phyloP scores from a whole-genome alignment of 768 basidiomycete species.

The Mycena floridula region DNA sequence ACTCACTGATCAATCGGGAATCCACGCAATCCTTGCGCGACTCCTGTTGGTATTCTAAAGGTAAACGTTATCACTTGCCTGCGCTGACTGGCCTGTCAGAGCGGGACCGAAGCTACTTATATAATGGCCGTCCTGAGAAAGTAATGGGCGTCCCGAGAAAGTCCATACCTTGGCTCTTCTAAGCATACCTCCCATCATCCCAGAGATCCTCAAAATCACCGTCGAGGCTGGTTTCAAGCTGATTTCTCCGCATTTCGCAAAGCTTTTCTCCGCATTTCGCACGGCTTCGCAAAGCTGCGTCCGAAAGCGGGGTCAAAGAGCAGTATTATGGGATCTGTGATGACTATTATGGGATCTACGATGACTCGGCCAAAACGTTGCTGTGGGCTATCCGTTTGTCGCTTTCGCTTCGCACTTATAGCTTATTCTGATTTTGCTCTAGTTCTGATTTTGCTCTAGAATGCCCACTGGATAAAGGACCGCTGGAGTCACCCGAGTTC shows the following conservation, averaged over 20 bases:
- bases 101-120: no score
- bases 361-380: constrained; percentile 6
- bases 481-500: constrained; percentile 8
- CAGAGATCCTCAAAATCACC: constrained; percentile 12
- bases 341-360: no score
- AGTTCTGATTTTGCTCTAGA: constrained; percentile 7
- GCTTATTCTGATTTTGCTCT: no score
- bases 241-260: constrained; percentile 9
- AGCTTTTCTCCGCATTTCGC: no score
- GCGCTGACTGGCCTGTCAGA: no score
- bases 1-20: no score
- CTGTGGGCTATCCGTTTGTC: constrained; percentile 16
- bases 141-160: no score
- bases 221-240: constrained; percentile 11
- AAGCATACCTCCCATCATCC: constrained; percentile 15
- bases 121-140: no score
- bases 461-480: constrained; percentile 10
- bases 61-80: no score
- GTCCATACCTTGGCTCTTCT: no score
- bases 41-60: no score
- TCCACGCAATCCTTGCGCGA: no score
- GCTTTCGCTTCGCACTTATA: constrained; percentile 1
- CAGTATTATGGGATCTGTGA: constrained; percentile 16
- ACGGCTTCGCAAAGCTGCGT: constrained; percentile 9
- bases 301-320: constrained; percentile 12